phyloP scores from a whole-genome alignment of 176 grass and related monocot species.

The Paspalum vaginatum region DNA sequence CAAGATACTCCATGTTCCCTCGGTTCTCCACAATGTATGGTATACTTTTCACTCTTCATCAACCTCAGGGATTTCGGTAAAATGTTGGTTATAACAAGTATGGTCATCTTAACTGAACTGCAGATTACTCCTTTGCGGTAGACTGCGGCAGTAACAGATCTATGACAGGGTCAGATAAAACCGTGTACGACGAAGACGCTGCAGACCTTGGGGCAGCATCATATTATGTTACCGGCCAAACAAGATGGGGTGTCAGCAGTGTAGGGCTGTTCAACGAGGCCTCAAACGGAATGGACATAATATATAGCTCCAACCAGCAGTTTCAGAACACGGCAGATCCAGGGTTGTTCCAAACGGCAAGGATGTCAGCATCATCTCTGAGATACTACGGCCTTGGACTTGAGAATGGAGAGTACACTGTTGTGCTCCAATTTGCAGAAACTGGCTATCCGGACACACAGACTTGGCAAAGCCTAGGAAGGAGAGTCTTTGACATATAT shows the following conservation, averaged over 20 bases:
- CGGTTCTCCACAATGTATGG: constrained; percentile 68
- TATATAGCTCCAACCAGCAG: constrained; percentile 39
- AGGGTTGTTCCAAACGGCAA: constrained; percentile 64
- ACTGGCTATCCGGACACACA: constrained; percentile 40
- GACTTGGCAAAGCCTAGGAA: constrained; percentile 63
- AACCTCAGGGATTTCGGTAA: neutral
- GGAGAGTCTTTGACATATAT: constrained; percentile 89
- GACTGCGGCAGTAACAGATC: constrained; percentile 55
- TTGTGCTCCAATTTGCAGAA: constrained; percentile 77
- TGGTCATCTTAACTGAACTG: constrained; percentile 14
- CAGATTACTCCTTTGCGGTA: constrained; percentile 79
- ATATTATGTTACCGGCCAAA: constrained; percentile 58
- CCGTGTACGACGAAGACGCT: constrained; percentile 60
- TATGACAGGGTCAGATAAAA: constrained; percentile 50
- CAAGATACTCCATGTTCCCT: constrained; percentile 64
- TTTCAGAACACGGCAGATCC: constrained; percentile 64
- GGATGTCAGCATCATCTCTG: constrained; percentile 81
- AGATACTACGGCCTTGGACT: constrained; percentile 93
- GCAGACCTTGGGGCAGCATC: constrained; percentile 55
- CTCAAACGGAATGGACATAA: constrained; percentile 43
- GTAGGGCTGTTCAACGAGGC: constrained; percentile 66
- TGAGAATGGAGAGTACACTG: constrained; percentile 92
- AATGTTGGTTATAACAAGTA: neutral
- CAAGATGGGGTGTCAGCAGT: constrained; percentile 74
- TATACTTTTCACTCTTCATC: constrained; percentile 32